A percentile compares a stretch with the other conserved stretches of the same genome.
These are phyloP conservation scores for Juglanconis sp. DNA, from an alignment of 2,329 filamentous ascomycete genomes.

Conservation along the genomic window DNA sequence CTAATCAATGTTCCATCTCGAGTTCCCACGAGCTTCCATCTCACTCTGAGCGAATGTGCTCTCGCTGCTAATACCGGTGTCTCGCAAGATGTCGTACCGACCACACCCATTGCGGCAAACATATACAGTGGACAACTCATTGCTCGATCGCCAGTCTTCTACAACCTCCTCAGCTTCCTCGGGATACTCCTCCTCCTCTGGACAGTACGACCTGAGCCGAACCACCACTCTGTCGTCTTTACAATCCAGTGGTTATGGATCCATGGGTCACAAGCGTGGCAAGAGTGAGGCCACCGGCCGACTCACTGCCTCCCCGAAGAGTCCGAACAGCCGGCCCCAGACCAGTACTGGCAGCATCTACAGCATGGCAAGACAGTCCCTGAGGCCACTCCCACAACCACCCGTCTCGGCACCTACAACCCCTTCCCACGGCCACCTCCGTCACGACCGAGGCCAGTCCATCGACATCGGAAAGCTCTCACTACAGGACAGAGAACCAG, in stretches of 20 bases:
- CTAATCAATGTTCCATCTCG: constrained; percentile 10
- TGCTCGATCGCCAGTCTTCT: constrained; percentile 60
- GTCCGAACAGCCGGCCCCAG: constrained; percentile 31
- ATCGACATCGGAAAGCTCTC: constrained; percentile 58
- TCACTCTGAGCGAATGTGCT: constrained; percentile 10
- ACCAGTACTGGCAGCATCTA: constrained; percentile 61
- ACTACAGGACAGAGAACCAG: constrained; percentile 42
- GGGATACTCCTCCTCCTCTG: constrained; percentile 58
- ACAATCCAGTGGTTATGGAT: constrained; percentile 59
- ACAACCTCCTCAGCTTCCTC: constrained; percentile 70
- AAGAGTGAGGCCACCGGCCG: constrained; percentile 64
- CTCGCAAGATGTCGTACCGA: constrained; percentile 50
- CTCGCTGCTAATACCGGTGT: constrained; percentile 5
- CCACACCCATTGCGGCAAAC: constrained; percentile 57
- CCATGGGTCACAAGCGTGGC: constrained; percentile 65
- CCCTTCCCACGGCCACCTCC: constrained; percentile 24
- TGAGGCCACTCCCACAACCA: constrained; percentile 70
- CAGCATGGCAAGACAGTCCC: constrained; percentile 69
- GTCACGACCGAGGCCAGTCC: constrained; percentile 60
- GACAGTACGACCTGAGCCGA: constrained; percentile 52
- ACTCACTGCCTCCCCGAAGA: constrained; percentile 46
- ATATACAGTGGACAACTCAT: constrained; percentile 45
- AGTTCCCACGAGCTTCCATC: constrained; percentile 2
- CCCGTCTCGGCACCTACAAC: constrained; percentile 47
- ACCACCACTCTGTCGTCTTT: constrained; percentile 72